A percentile compares a stretch with the other conserved stretches of the same genome.
Conservation (phyloP, 179 eudicot genomes). For the Spinacia oleracea region DNA sequence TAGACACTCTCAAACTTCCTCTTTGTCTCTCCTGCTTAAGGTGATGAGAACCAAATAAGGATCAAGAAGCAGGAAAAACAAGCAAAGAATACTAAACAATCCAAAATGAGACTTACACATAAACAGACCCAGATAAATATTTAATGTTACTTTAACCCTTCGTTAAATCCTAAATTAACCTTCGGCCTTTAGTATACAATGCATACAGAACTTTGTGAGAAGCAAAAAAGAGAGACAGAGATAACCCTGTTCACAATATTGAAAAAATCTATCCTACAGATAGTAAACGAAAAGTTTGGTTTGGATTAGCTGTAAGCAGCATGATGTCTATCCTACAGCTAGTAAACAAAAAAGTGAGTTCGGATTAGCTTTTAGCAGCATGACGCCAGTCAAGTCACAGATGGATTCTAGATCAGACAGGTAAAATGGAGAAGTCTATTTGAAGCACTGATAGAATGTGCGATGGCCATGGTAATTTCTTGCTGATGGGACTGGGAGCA, state of each 20-base stretch:
- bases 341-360: neutral
- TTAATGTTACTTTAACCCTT: neutral
- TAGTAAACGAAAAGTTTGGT: neutral
- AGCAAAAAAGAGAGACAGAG: neutral
- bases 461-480: neutral
- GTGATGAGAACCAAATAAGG: neutral
- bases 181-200: neutral
- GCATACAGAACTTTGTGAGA: neutral
- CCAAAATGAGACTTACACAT: neutral
- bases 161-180: neutral
- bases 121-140: neutral
- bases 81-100: neutral
- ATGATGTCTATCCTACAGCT: neutral
- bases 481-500: neutral
- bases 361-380: too few species aligned
- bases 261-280: neutral
- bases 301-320: too few species aligned
- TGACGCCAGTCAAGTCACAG: neutral
- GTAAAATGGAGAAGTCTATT: neutral
- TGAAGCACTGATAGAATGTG: neutral
- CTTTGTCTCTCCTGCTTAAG: slow-evolving; percentile 76
- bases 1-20: slow-evolving; percentile 96
- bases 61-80: neutral
- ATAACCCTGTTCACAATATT: neutral
- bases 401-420: neutral